Evolutionary conservation across 768 basidiomycete species (phyloP).

Genomic region (Suillus weaverae): DNA sequence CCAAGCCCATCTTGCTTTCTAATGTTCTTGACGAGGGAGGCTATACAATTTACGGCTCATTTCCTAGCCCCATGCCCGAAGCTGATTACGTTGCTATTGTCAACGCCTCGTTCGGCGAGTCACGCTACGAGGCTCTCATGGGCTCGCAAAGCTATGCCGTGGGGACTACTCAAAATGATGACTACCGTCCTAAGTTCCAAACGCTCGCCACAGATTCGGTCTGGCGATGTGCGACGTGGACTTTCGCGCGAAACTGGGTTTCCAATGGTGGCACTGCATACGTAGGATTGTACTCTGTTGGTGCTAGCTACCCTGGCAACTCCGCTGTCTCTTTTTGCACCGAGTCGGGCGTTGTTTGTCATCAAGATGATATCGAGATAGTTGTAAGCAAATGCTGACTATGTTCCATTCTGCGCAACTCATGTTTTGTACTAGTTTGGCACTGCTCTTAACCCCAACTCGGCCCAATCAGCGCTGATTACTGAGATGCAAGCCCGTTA

Average conservation of each 20-base stretch:
- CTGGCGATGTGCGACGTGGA: constrained; percentile 72
- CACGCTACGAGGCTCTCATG: constrained; percentile 44
- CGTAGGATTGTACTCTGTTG: constrained; percentile 63
- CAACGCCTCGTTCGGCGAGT: constrained; percentile 44
- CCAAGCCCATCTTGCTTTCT: constrained; percentile 70
- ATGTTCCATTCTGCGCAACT: constrained; percentile 5
- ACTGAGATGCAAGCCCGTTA: constrained; percentile 71
- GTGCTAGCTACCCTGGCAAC: constrained; percentile 74
- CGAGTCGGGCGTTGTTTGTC: constrained; percentile 60
- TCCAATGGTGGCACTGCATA: constrained; percentile 62
- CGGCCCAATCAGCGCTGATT: constrained; percentile 57
- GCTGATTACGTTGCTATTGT: constrained; percentile 41
- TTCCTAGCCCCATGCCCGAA: constrained; percentile 40
- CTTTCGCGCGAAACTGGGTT: constrained; percentile 70
- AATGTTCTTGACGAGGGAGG: constrained; percentile 75
- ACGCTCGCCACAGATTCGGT: constrained; percentile 64
- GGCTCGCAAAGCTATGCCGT: constrained; percentile 48
- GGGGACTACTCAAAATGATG: constrained; percentile 24
- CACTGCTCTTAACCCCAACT: constrained; percentile 53
- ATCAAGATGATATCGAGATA: constrained; percentile 81
- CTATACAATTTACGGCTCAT: constrained; percentile 50
- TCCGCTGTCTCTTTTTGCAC: constrained; percentile 55
- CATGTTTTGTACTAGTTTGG: constrained; percentile 39
- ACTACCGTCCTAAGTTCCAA: constrained; percentile 52
- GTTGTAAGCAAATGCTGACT: constrained; percentile 47